Evolutionary conservation across 2,329 filamentous ascomycete species (phyloP).

Genomic region (Claviceps citrina): DNA sequence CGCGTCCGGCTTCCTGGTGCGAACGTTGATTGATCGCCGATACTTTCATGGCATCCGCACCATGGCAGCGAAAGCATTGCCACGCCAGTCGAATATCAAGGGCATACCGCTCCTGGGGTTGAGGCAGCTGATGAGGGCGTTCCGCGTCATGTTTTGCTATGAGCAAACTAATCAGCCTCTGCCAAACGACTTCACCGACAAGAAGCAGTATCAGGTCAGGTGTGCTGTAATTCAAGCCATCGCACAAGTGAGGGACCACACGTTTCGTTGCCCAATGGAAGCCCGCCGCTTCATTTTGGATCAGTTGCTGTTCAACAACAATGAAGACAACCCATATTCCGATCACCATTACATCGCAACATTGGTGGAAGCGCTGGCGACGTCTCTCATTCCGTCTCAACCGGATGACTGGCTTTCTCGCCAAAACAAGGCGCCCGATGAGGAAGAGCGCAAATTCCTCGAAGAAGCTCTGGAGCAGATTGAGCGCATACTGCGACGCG

Average conservation of each 20-base stretch:
- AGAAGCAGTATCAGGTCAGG: conserved; percentile 71
- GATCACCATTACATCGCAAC: conserved; percentile 80
- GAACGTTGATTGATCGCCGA: conserved; percentile 77
- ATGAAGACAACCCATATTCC: conserved; percentile 74
- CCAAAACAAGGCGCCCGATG: conserved; percentile 29
- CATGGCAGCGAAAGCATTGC: conserved; percentile 66
- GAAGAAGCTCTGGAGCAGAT: conserved; percentile 45
- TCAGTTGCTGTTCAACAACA: conserved; percentile 86
- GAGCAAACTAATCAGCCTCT: conserved; percentile 62
- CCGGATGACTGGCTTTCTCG: conserved; percentile 29
- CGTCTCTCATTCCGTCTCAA: conserved; percentile 38
- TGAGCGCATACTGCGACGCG: conserved; percentile 49
- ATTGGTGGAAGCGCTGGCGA: conserved; percentile 50
- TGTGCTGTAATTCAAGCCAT: conserved; percentile 71
- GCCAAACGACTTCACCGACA: conserved; percentile 84
- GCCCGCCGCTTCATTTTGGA: conserved; percentile 78
- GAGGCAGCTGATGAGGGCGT: conserved; percentile 71
- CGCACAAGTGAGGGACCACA: conserved; percentile 57
- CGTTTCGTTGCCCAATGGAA: conserved; percentile 59
- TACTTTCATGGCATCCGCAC: conserved; percentile 90
- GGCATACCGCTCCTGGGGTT: conserved; percentile 61
- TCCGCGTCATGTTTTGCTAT: conserved; percentile 77
- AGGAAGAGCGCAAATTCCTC: conserved; percentile 34
- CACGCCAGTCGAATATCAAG: conserved; percentile 55
- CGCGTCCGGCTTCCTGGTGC: conserved; percentile 73